These are phyloP conservation scores for Volutella citrinella DNA, from an alignment of 2,329 filamentous ascomycete species.

Conservation along the genomic window DNA sequence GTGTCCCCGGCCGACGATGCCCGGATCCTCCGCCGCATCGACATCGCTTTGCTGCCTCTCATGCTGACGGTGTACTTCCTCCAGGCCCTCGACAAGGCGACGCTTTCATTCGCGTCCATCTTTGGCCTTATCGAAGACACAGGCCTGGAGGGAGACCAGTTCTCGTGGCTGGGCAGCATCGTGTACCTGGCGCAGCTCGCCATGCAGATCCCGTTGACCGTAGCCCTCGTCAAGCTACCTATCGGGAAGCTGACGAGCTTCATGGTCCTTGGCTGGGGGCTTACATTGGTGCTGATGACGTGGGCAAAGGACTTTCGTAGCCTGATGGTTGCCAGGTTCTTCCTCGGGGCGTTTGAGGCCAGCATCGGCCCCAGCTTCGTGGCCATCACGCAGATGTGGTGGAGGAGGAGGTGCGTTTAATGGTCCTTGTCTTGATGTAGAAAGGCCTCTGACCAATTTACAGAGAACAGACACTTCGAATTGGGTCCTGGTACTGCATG, in stretches of 20 bases:
- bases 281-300: slow-evolving; percentile 49
- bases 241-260: slow-evolving; percentile 60
- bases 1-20: slow-evolving; percentile 33
- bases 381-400: slow-evolving; percentile 61
- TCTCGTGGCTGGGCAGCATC: slow-evolving; percentile 60
- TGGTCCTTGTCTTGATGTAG: background rate
- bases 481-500: slow-evolving; percentile 59
- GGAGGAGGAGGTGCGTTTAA: slow-evolving; percentile 41
- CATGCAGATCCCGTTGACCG: slow-evolving; percentile 54
- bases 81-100: slow-evolving; percentile 62
- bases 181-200: slow-evolving; percentile 59
- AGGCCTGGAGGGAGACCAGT: slow-evolving; percentile 52
- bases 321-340: slow-evolving; percentile 50
- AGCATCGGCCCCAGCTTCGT: slow-evolving; percentile 48
- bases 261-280: slow-evolving; percentile 54
- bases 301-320: slow-evolving; percentile 47
- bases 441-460: slow-evolving; percentile 5
- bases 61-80: slow-evolving; percentile 62
- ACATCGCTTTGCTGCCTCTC: slow-evolving; percentile 38
- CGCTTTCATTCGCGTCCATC: slow-evolving; percentile 59
- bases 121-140: slow-evolving; percentile 61
- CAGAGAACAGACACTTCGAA: slow-evolving; percentile 54
- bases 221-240: slow-evolving; percentile 58
- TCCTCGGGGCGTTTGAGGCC: slow-evolving; percentile 56
- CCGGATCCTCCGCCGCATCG: slow-evolving; percentile 37